Percentiles rank a stretch among this genome's conserved stretches.
These are phyloP conservation scores for Dendrobium nobile DNA, from an alignment of 106 monocot genomes.

Conservation along the genomic window DNA sequence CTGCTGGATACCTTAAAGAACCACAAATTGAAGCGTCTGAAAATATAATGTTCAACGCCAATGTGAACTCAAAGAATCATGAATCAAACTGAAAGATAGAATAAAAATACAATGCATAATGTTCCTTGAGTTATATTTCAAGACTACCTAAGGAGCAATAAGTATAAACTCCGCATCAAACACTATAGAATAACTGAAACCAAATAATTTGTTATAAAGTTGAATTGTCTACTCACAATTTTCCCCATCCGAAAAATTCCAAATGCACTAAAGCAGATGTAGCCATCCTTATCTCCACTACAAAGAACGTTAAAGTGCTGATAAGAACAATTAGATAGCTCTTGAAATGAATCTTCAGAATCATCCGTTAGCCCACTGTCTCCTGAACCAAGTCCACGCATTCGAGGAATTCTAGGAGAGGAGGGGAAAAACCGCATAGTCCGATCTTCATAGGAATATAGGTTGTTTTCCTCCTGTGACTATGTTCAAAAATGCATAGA, in stretches of 20 bases:
- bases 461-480: constrained; percentile 24
- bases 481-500: neutral
- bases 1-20: neutral
- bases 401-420: constrained; percentile 76
- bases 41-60: neutral
- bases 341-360: constrained; percentile 58
- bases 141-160: neutral
- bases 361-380: constrained; percentile 62
- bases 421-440: constrained; percentile 87
- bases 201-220: neutral
- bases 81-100: neutral
- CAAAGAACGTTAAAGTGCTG: constrained; percentile 83
- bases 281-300: constrained; percentile 85
- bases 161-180: neutral
- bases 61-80: neutral
- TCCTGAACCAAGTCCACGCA: constrained; percentile 68
- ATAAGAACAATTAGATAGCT: constrained; percentile 46
- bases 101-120: neutral
- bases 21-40: neutral
- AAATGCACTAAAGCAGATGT: constrained; percentile 92
- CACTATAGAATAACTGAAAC: neutral
- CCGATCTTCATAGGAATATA: constrained; percentile 70
- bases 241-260: constrained; percentile 94
- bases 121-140: neutral
- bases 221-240: constrained; percentile 52